Evolutionary conservation across 2,329 filamentous ascomycete genomes (phyloP).

Genomic region (Claviceps cyperi): DNA sequence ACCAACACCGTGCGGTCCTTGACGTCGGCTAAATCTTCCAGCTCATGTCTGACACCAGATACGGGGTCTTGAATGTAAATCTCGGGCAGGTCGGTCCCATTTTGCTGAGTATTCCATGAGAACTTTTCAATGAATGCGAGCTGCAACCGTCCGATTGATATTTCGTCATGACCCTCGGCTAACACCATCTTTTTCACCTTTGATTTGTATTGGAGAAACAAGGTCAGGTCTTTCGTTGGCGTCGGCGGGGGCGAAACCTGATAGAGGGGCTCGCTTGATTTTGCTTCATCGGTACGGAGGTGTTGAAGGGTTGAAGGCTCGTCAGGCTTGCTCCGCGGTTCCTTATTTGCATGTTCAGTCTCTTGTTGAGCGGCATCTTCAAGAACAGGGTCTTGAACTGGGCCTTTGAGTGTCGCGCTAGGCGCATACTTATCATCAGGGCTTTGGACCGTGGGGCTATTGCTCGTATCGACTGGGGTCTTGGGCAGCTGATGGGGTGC

Average conservation of each 20-base stretch:
- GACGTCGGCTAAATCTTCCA: constrained; percentile 85
- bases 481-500: constrained; percentile 11
- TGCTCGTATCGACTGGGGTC: constrained; percentile 4
- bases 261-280: constrained; percentile 33
- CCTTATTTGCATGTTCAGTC: constrained; percentile 6
- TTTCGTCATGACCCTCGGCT: constrained; percentile 65
- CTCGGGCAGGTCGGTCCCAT: constrained; percentile 82
- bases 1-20: constrained; percentile 94
- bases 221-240: constrained; percentile 70
- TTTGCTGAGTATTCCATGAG: constrained; percentile 94
- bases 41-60: constrained; percentile 89
- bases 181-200: constrained; percentile 95
- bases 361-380: constrained; percentile 7
- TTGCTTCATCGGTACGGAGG: constrained; percentile 26
- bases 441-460: constrained; percentile 32
- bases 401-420: constrained; percentile 45
- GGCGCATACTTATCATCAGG: constrained; percentile 48
- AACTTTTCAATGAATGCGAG: constrained; percentile 98
- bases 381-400: constrained; percentile 31
- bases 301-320: constrained; percentile 10
- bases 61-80: constrained; percentile 96
- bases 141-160: constrained; percentile 79
- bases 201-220: constrained; percentile 93
- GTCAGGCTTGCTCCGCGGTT: constrained; percentile 10
- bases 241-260: constrained; percentile 49